These are phyloP conservation scores for Inonotus hispidus DNA, from an alignment of 1,284 basidiomycete genomes.

Conservation along the genomic window DNA sequence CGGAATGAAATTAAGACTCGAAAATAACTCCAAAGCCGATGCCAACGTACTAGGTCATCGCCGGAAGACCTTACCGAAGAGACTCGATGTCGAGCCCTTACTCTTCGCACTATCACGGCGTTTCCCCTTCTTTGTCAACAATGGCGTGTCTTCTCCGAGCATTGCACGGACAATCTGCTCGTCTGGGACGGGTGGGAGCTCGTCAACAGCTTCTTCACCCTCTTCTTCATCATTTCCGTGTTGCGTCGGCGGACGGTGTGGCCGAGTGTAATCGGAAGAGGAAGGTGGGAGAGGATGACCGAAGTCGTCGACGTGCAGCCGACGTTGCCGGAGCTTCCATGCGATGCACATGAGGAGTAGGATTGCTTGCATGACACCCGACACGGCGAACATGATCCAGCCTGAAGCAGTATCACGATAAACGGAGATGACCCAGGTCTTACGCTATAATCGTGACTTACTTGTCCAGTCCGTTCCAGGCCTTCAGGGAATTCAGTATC, in stretches of 20 bases:
- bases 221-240: neutral
- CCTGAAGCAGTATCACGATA: conserved; percentile 35
- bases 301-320: conserved; percentile 88
- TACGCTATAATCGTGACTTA: conserved; percentile 30
- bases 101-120: neutral
- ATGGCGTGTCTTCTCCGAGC: conserved; percentile 15
- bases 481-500: too few relatives aligned
- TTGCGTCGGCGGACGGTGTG: neutral
- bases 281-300: conserved; percentile 51
- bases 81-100: neutral
- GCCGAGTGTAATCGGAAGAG: neutral
- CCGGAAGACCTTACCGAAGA: neutral
- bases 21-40: neutral
- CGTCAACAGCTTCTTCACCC: neutral
- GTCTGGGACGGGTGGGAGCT: neutral
- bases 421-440: conserved; percentile 5
- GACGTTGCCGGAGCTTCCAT: conserved; percentile 75
- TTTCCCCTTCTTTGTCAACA: conserved; percentile 6
- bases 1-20: neutral
- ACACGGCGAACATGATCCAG: conserved; percentile 83
- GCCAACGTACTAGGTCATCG: neutral
- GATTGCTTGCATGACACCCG: conserved; percentile 80
- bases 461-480: conserved; percentile 87
- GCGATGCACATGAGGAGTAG: conserved; percentile 77
- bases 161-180: conserved; percentile 16